These are phyloP conservation scores for Populus deltoides DNA, from an alignment of 345 rosid genomes.

Conservation along the genomic window DNA sequence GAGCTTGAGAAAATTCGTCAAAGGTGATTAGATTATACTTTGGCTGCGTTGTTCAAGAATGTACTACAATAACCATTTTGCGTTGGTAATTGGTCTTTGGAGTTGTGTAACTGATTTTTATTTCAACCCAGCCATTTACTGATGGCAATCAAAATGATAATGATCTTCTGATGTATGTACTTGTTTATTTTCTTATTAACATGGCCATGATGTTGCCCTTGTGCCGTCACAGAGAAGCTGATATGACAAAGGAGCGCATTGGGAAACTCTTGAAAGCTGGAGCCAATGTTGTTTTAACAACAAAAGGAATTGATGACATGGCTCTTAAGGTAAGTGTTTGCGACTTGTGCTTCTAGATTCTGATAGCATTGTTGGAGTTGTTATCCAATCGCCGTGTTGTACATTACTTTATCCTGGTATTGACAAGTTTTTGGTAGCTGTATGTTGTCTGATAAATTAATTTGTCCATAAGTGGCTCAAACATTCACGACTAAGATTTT, in stretches of 20 bases:
- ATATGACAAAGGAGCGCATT: slow-evolving; percentile 94
- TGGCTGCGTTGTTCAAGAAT: background rate
- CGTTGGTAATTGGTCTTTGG: background rate
- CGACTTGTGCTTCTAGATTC: background rate
- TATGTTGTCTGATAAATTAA: background rate
- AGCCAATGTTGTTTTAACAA: slow-evolving; percentile 93
- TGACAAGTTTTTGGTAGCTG: background rate
- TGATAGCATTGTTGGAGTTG: background rate
- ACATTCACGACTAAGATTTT: background rate
- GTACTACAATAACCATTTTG: background rate
- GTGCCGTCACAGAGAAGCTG: slow-evolving; percentile 69
- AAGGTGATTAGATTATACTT: slow-evolving; percentile 43
- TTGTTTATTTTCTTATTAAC: background rate
- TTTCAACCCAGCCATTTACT: background rate
- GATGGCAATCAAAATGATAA: background rate
- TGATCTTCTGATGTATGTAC: background rate
- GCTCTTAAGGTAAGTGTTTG: slow-evolving; percentile 67
- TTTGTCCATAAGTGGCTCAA: background rate
- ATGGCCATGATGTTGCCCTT: slow-evolving; percentile 11
- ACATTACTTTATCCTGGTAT: background rate
- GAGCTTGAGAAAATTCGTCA: slow-evolving; percentile 97
- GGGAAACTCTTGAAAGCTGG: slow-evolving; percentile 92
- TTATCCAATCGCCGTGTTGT: background rate
- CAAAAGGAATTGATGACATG: slow-evolving; percentile 99
- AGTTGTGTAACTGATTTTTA: background rate